Evolutionary conservation across 225 moss, liverwort and hornwort genomes (phyloP), one percentile per base, ranked within the genome.

Genomic region (Physcomitrellopsis africana): DNA sequence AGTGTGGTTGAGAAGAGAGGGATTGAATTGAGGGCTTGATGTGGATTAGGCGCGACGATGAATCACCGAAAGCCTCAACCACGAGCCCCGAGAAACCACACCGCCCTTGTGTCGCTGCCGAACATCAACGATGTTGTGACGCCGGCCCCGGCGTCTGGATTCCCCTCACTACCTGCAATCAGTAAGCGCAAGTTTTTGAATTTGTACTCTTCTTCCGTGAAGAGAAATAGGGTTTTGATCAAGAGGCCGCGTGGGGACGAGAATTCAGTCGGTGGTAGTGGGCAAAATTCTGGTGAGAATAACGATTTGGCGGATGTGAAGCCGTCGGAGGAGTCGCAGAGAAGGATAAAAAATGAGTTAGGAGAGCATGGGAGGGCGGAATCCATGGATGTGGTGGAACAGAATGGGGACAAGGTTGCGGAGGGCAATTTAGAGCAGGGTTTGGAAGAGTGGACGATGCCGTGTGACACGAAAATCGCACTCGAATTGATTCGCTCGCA

Each of bases 401-500:
- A 64, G 37, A 54, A 10, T 26, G 72, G 76, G 79, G 26, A 62
- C 23, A 61, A 56, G 63, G 18, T 1, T 13, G 56, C 46, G 8
- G 45, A 9, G 55, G 67, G 61, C 60, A 76, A 52, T 52, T 62
- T 53, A 42, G 84, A 84, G 76, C 75, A 83, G 51, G 18, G 15
- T 26, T 69, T n/a, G 71, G 75, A 85, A 70, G 79, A 76, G 54
- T 96, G 96, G 96, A 86, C 72, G 66, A 82, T 91, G 68, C 99
- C 95, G 1, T 87, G 86, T 11, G 99, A 99, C 61, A 99, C 99
- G 20, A 79, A 85, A 81, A 82, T 99, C 10, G 99, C 99, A 18
- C 69, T 99, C 6, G 90, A 91, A 55, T 81, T 93, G 85, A 95
- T 99, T 90, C 81, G 89, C 52, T 79, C 92, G 27, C 95, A 95